Conservation (phyloP, 1,284 basidiomycete genomes). For the Exobasidium rhododendri region DNA sequence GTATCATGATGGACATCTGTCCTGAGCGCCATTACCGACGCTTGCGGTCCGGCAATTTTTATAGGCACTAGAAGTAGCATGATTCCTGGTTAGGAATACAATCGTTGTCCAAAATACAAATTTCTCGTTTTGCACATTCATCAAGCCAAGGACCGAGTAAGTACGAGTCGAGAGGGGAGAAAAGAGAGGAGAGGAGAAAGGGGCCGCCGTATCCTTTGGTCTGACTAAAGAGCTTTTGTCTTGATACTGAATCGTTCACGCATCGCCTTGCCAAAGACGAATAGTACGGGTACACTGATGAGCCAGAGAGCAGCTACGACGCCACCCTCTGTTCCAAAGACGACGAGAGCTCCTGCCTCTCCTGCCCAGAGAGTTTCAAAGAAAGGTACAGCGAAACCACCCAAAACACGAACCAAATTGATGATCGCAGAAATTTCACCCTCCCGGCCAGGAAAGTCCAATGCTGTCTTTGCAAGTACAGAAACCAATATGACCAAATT, state of each 20-base stretch:
- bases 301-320: constrained; percentile 12
- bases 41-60: too few species aligned
- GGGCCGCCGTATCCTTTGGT: too few species aligned
- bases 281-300: neutral
- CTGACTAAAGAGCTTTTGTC: too few species aligned
- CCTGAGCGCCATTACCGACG: too few species aligned
- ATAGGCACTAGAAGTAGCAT: too few species aligned
- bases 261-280: neutral
- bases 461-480: neutral
- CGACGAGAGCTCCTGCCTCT: neutral
- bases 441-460: constrained; percentile 7
- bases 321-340: constrained; percentile 10
- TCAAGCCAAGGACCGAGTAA: too few species aligned
- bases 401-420: constrained; percentile 3
- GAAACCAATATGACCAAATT: constrained; percentile 1
- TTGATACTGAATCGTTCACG: constrained; percentile 8
- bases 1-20: too few species aligned
- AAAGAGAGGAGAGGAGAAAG: too few species aligned
- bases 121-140: too few species aligned
- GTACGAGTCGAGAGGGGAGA: too few species aligned
- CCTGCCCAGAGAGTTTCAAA: constrained; percentile 4
- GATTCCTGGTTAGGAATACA: too few species aligned
- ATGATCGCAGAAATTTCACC: constrained; percentile 9
- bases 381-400: constrained; percentile 9
- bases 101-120: too few species aligned